Conservation (phyloP, 2,329 filamentous ascomycete species). For the Fusarium miscanthi region DNA sequence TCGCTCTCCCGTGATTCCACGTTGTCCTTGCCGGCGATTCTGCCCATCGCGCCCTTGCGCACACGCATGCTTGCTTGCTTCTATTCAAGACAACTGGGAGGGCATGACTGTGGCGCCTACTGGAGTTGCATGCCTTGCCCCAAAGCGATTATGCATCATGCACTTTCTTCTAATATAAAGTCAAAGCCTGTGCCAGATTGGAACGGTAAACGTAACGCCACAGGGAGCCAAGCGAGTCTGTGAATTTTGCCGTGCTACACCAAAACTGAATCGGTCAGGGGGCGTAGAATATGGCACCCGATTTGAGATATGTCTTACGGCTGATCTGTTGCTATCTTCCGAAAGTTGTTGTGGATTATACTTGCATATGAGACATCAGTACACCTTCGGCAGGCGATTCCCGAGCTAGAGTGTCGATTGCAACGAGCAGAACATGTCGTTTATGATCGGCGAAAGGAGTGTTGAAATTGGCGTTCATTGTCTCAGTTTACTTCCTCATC, state of each 20-base stretch:
- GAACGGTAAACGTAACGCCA: constrained; percentile 27
- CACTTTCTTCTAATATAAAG: constrained; percentile 12
- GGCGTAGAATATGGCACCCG: neutral
- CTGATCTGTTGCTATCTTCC: constrained; percentile 12
- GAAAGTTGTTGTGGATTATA: constrained; percentile 8
- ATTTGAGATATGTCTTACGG: constrained; percentile 11
- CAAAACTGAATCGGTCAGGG: constrained; percentile 8
- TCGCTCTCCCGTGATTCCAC: constrained; percentile 37
- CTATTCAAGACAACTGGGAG: constrained; percentile 22
- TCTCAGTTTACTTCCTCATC: constrained; percentile 20
- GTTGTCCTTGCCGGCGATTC: constrained; percentile 31
- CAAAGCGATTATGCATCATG: neutral
- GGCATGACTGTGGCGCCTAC: constrained; percentile 5
- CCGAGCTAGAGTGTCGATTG: constrained; percentile 1
- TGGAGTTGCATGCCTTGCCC: constrained; percentile 16
- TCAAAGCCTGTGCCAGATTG: constrained; percentile 24
- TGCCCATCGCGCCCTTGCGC: constrained; percentile 19
- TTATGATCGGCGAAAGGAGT: constrained; percentile 22
- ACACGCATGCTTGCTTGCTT: constrained; percentile 27
- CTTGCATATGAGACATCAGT: constrained; percentile 18
- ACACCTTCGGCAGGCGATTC: constrained; percentile 10
- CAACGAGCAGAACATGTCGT: constrained; percentile 24
- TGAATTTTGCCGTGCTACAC: constrained; percentile 24
- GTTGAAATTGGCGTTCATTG: constrained; percentile 19
- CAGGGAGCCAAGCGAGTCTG: constrained; percentile 36